These are phyloP conservation scores for Byssoonygena ceratinophila DNA, from an alignment of 2,329 filamentous ascomycete species.

Conservation along the genomic window DNA sequence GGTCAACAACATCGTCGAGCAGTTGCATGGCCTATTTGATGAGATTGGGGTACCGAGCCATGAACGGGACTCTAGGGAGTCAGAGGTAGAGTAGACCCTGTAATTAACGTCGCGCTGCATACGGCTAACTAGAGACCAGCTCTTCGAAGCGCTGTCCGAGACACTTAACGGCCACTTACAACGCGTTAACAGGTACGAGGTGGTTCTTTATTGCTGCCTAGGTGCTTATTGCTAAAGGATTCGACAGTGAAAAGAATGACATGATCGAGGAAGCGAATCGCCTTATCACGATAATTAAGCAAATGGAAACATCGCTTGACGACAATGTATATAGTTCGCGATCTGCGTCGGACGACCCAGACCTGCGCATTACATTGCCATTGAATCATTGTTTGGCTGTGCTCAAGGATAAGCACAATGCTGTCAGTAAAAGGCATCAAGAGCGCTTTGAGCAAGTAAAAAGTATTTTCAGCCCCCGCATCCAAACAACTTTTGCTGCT, in stretches of 20 bases:
- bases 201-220: neutral
- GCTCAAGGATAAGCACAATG: constrained; percentile 75
- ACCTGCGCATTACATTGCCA: constrained; percentile 70
- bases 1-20: constrained; percentile 85
- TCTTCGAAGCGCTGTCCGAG: constrained; percentile 84
- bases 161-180: constrained; percentile 84
- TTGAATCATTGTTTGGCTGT: constrained; percentile 65
- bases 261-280: constrained; percentile 82
- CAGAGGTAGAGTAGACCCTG: constrained; percentile 54
- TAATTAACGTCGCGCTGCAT: neutral
- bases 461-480: constrained; percentile 47
- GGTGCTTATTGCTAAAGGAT: constrained; percentile 9
- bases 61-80: constrained; percentile 81
- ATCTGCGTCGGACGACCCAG: constrained; percentile 49
- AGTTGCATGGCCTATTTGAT: constrained; percentile 90
- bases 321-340: constrained; percentile 58
- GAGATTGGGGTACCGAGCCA: constrained; percentile 92
- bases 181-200: constrained; percentile 56
- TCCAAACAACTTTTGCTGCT: neutral
- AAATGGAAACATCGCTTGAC: constrained; percentile 86
- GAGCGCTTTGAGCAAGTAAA: constrained; percentile 93
- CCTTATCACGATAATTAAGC: constrained; percentile 73
- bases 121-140: constrained; percentile 40
- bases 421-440: constrained; percentile 69
- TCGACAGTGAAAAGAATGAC: constrained; percentile 65